Conservation (phyloP, 1,284 basidiomycete genomes). For the Heterobasidion annosum region DNA sequence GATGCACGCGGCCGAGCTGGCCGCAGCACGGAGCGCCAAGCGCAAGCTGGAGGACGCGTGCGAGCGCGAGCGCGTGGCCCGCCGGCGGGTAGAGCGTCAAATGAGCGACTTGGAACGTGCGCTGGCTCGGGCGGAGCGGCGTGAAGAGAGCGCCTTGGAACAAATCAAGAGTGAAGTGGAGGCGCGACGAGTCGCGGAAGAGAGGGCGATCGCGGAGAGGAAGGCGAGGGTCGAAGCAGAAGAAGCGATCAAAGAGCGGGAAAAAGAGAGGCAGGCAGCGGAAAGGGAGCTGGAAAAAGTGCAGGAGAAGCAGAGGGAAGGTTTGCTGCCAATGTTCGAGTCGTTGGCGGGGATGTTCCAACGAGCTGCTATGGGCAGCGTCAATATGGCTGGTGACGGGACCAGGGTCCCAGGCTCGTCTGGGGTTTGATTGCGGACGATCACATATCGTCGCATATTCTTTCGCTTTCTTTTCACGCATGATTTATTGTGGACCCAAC, state of each 20-base stretch:
- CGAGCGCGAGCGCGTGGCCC: conserved; percentile 27
- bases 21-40: conserved; percentile 28
- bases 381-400: not conserved
- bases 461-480: too few species aligned
- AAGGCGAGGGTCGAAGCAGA: conserved; percentile 11
- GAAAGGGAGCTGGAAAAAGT: not conserved
- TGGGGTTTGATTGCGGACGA: too few species aligned
- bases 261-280: not conserved
- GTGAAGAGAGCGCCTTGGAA: conserved; percentile 28
- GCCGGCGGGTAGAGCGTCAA: conserved; percentile 32
- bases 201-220: conserved; percentile 15
- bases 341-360: conserved; percentile 7
- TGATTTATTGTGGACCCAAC: conserved; percentile 32
- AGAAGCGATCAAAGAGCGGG: not conserved
- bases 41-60: conserved; percentile 38
- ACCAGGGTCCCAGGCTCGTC: not conserved
- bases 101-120: conserved; percentile 26
- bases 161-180: conserved; percentile 32
- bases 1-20: conserved; percentile 19
- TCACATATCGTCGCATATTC: too few species aligned
- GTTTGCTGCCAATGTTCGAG: conserved; percentile 3
- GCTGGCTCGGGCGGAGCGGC: conserved; percentile 20
- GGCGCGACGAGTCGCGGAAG: conserved; percentile 29
- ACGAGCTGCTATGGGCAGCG: conserved; percentile 14
- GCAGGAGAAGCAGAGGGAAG: not conserved